Percentiles rank a stretch among this genome's conserved stretches.
phyloP scores from a whole-genome alignment of 208 protist genomes.

The Naegleria lovaniensis region DNA sequence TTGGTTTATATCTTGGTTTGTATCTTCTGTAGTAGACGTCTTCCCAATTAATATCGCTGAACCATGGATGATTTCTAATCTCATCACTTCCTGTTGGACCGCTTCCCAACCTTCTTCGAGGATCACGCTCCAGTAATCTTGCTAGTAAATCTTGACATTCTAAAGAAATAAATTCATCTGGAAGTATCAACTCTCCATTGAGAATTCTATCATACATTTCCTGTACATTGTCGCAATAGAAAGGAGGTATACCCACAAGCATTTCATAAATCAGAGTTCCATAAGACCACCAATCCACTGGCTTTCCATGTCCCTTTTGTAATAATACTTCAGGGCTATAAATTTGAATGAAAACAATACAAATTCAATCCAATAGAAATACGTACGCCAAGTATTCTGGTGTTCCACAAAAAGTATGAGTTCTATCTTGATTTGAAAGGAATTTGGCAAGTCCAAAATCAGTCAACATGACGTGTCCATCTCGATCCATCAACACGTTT shows the following conservation, averaged over 20 bases:
- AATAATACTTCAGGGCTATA: constrained; percentile 43
- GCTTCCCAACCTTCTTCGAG: constrained; percentile 48
- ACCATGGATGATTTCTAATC: constrained; percentile 38
- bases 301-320: constrained; percentile 61
- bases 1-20: constrained; percentile 14
- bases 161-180: constrained; percentile 8
- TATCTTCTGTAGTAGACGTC: constrained; percentile 26
- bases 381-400: constrained; percentile 80
- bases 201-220: constrained; percentile 44
- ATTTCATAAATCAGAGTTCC: constrained; percentile 89
- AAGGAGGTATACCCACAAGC: constrained; percentile 65
- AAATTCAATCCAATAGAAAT: not conserved
- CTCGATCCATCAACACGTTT: constrained; percentile 77
- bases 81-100: constrained; percentile 6
- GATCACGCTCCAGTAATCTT: constrained; percentile 71
- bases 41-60: constrained; percentile 33
- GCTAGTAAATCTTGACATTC: constrained; percentile 51
- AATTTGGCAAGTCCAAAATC: constrained; percentile 90
- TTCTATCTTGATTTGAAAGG: constrained; percentile 49
- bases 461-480: constrained; percentile 82
- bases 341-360: constrained; percentile 30
- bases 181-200: not conserved
- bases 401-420: constrained; percentile 81
- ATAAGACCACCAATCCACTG: constrained; percentile 90
- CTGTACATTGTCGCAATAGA: constrained; percentile 39